Evolutionary conservation across 768 basidiomycete genomes (phyloP), one percentile per base, ranked within the genome.

Genomic region (Brasilioporus rufonigricans): DNA sequence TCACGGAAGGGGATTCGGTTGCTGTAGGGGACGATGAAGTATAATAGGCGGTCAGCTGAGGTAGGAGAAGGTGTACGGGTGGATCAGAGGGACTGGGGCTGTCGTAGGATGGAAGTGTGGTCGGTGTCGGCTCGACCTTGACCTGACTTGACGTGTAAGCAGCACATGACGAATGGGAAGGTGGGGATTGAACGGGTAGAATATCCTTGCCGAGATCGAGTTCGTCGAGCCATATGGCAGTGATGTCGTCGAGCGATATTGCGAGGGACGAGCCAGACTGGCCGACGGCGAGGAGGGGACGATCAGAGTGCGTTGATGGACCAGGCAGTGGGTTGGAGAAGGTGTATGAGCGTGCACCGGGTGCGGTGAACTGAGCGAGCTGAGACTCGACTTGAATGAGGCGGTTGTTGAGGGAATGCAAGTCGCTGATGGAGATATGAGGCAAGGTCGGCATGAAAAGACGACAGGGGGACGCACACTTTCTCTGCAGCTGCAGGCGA

Each of bases 401-500:
- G 13, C 90, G 82, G 69, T 92, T 92, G 64, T 92, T 87, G 38
- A 93, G 77, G 1, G 89, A 89, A 64, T 92, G 90, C 2, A 93
- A 75, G 69, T 93, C 91, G 41, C 86, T 88, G 62, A 4, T 44
- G 24, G 33, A 46, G 27, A 27, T 1, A 29, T 45, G 56, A 52
- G 44, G 7, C 14, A 44, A 19, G 31, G 43, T 7, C 18, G 26
- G 23, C 29, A 3, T 5, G 31, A 11, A 12, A 9, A 12, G 18
- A 35, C 21, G 8, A 60, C 36, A 60, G 57, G 59, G 43, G 47
- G 21, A 75, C 85, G 48, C 54, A 88, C 84, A 93, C 85, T 80
- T 92, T 93, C 74, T 93, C 91, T 18, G 88, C 85, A 0, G 91
- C 91, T 16, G 87, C 89, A 23, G 87, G 83, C 0, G 89, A 89